Conservation (phyloP, 2,329 filamentous ascomycete species). For the Drechmeria coniospora region DNA sequence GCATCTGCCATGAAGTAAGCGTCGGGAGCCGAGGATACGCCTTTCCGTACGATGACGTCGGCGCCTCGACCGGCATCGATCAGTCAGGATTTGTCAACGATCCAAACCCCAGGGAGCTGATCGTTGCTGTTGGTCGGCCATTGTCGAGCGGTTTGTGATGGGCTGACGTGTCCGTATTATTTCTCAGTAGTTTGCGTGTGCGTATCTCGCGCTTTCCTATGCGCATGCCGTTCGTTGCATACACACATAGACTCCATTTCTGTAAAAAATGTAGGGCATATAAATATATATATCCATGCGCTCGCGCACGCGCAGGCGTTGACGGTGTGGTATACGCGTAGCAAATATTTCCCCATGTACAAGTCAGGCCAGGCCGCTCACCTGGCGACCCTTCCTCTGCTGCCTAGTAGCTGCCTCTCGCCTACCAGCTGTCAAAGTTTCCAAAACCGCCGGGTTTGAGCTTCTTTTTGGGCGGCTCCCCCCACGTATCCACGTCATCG, state of each 20-base stretch:
- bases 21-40: conserved; percentile 49
- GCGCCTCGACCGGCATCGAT: conserved; percentile 34
- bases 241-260: no score
- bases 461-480: conserved; percentile 70
- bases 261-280: no score
- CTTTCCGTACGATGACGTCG: conserved; percentile 59
- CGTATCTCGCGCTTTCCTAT: no score
- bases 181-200: no score
- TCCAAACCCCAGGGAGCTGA: conserved; percentile 36
- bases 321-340: no score
- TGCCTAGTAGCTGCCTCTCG: background rate
- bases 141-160: conserved; percentile 3
- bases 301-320: no score
- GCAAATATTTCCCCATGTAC: no score
- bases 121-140: conserved; percentile 36
- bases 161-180: no score
- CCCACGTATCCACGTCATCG: conserved; percentile 47
- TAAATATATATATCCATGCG: no score
- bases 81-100: conserved; percentile 49
- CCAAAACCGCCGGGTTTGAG: conserved; percentile 66
- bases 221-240: no score
- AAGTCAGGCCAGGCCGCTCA: no score
- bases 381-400: no score
- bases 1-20: conserved; percentile 46
- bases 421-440: conserved; percentile 82